Percentiles rank a stretch among this genome's conserved stretches.
Conservation (phyloP, 1,284 basidiomycete genomes). For the Ustilago esculenta region DNA sequence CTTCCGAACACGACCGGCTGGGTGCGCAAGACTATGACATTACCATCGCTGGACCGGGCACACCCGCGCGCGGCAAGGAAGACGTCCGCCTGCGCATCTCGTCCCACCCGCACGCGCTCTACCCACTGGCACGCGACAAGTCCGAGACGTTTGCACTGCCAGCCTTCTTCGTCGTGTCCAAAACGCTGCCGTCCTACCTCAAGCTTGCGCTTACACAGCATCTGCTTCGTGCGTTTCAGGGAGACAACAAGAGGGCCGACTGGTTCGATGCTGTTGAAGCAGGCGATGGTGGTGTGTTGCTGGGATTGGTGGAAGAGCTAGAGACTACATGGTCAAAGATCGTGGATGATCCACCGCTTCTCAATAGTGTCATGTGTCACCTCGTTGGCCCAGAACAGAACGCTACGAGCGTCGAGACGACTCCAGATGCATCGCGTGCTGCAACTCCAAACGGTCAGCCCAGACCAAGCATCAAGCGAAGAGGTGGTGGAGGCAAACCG, state of each 20-base stretch:
- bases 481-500: constrained; percentile 50
- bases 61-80: constrained; percentile 60
- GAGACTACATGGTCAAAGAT: constrained; percentile 69
- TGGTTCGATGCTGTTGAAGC: constrained; percentile 73
- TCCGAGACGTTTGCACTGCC: constrained; percentile 71
- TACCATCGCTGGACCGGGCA: constrained; percentile 47
- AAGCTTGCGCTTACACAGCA: constrained; percentile 82
- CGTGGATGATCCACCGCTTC: constrained; percentile 63
- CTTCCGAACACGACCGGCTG: constrained; percentile 48
- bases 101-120: constrained; percentile 71
- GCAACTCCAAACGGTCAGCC: constrained; percentile 21
- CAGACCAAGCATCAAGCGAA: constrained; percentile 9
- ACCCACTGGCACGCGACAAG: constrained; percentile 22
- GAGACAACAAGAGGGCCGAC: constrained; percentile 68
- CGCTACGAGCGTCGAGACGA: constrained; percentile 18
- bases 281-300: constrained; percentile 78
- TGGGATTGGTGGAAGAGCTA: constrained; percentile 78
- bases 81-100: constrained; percentile 76
- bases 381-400: constrained; percentile 35
- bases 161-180: constrained; percentile 79
- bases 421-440: constrained; percentile 19
- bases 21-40: constrained; percentile 67
- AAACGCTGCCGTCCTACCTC: constrained; percentile 80
- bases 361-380: constrained; percentile 61
- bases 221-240: constrained; percentile 53